phyloP scores from a whole-genome alignment of 164 flowering plant species.

The Stephania japonica region DNA sequence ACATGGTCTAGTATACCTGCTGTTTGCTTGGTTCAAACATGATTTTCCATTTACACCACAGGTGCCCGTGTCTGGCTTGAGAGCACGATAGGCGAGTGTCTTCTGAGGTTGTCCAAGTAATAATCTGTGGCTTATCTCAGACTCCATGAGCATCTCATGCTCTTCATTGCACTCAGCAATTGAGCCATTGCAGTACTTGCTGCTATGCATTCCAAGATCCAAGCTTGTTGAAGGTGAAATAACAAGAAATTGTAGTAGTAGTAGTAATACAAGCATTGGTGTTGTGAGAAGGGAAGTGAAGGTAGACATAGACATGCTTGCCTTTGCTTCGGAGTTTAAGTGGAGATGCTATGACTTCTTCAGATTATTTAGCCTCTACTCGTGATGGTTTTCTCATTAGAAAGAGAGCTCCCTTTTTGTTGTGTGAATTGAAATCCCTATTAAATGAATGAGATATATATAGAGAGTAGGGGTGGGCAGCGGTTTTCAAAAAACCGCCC shows the following conservation, averaged over 20 bases:
- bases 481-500: no score
- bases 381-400: no score
- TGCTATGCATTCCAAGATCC: neutral
- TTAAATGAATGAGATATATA: no score
- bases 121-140: constrained; percentile 14
- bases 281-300: neutral
- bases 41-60: neutral
- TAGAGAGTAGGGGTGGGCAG: no score
- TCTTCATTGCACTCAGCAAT: constrained; percentile 11
- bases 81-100: neutral
- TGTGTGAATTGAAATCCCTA: no score
- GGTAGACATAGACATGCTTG: neutral
- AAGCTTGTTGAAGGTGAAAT: neutral
- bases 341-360: no score
- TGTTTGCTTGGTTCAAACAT: no score
- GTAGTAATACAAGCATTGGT: neutral
- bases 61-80: neutral
- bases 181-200: constrained; percentile 12
- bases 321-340: no score
- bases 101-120: neutral
- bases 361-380: no score
- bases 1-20: no score
- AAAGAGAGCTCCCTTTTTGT: no score
- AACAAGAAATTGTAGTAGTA: neutral
- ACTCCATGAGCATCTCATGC: constrained; percentile 13